phyloP scores from a whole-genome alignment of 495 filamentous ascomycete species.

The Acidomyces sp. region DNA sequence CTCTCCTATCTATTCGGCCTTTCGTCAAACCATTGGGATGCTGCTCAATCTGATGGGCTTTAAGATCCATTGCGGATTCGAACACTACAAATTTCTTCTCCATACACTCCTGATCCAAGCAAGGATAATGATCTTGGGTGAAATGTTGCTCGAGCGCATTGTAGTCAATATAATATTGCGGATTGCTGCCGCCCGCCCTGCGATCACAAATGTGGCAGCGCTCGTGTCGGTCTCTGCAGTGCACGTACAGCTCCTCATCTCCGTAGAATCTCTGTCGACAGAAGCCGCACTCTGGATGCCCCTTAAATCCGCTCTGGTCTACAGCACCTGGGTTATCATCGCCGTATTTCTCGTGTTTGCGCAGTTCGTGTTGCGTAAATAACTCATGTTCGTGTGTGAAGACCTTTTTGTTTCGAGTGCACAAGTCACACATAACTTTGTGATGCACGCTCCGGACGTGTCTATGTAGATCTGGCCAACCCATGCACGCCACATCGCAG shows the following conservation, averaged over 20 bases:
- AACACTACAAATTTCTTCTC: constrained; percentile 99
- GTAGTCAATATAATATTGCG: constrained; percentile 83
- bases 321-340: constrained; percentile 82
- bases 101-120: constrained; percentile 69
- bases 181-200: constrained; percentile 50
- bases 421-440: constrained; percentile 89
- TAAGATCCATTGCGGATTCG: constrained; percentile 82
- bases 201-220: constrained; percentile 90
- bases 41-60: constrained; percentile 66
- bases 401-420: constrained; percentile 88
- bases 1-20: constrained; percentile 69
- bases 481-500: constrained; percentile 81
- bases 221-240: constrained; percentile 87
- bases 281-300: constrained; percentile 89
- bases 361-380: constrained; percentile 69
- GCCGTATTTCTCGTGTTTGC: constrained; percentile 76
- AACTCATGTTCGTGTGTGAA: constrained; percentile 96
- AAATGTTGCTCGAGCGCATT: constrained; percentile 75
- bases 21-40: constrained; percentile 71
- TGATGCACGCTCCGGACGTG: constrained; percentile 73
- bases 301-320: constrained; percentile 91
- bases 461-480: constrained; percentile 85
- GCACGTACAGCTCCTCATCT: constrained; percentile 83
- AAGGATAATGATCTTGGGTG: constrained; percentile 73
- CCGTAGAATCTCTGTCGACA: constrained; percentile 89